Base-by-base conservation (phyloP, 768 basidiomycete genomes). In the Agrocybe pediades region DNA sequence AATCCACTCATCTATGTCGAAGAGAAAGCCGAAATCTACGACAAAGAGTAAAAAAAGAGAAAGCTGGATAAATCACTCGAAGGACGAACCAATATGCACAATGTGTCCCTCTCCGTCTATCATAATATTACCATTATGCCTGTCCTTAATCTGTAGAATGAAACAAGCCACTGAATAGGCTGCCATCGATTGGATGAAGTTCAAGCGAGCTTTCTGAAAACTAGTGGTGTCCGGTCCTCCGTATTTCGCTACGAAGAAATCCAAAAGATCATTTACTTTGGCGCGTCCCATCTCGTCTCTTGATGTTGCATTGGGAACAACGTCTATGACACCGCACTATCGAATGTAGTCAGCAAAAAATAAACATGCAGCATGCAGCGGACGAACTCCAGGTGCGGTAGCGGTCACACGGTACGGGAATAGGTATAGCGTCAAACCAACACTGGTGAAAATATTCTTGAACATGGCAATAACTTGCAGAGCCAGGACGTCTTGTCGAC, bases 121-220 rank as follows among this genome's bases (percentile, higher is more conserved):
- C 96, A 99, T 98, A 67, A 99, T 98, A 68, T 99, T 99, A 24
- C 97, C 97, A 65, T 99, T 99, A 69, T 99, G 97, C 33, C 97
- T 76, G 67, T 99, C 97, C 74, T 99, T 99, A 75, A 99, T 95
- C 70, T 99, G 97, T 41, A 98, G 72, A 60, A 99, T 94, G 68
- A 97, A 98, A 69, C 96, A 98, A 7, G 95, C 93, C 21, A 98
- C 88, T 26, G 96, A 98, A 70, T 99, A 99, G 9, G 95, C 97
- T 0, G 97, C 96, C 97, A 98, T 99, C 2, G 94, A 96, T 67
- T 97, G 95, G 53, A 99, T 92, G 67, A 99, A 99, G 71, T 98
- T 97, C 57, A 90, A 78, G 16, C 95, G 87, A 41, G 97, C 97
- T 57, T 83, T 82, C 68, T 98, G 95, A 76, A 98, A 99, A 44